Evolutionary conservation across 805 yeast genomes (phyloP).

Genomic region (Pichia pseudocactophila): DNA sequence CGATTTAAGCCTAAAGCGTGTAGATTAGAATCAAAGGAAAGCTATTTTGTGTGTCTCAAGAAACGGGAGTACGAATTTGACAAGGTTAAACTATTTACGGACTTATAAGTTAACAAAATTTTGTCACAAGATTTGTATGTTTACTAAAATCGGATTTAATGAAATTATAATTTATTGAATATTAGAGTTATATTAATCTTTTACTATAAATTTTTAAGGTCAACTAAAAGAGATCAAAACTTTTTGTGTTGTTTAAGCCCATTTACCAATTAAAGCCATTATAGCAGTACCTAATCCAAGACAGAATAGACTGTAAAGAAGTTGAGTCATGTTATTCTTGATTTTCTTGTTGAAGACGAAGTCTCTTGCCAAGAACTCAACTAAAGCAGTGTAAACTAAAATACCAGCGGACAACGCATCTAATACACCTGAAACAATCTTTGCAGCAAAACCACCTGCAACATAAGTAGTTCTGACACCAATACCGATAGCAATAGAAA

Average conservation of each 20-base stretch:
- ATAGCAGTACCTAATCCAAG: conserved; percentile 54
- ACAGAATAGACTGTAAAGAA: conserved; percentile 38
- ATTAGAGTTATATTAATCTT: too few species aligned
- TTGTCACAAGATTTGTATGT: not conserved
- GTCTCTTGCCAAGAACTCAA: conserved; percentile 70
- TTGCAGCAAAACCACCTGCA: conserved; percentile 44
- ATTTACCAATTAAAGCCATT: conserved; percentile 66
- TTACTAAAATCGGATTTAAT: not conserved
- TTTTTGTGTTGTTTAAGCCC: conserved; percentile 47
- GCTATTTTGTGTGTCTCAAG: conserved; percentile 65
- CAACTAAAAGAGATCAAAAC: too few species aligned
- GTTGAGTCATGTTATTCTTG: conserved; percentile 39
- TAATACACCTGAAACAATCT: conserved; percentile 58
- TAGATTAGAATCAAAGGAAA: conserved; percentile 70
- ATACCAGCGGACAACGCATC: conserved; percentile 71
- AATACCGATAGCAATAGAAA: conserved; percentile 66
- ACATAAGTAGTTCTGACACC: conserved; percentile 56
- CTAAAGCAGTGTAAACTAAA: conserved; percentile 61
- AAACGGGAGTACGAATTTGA: conserved; percentile 33
- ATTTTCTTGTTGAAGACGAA: conserved; percentile 52
- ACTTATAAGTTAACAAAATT: not conserved
- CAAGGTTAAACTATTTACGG: conserved; percentile 35
- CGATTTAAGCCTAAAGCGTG: conserved; percentile 78
- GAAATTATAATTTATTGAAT: not conserved
- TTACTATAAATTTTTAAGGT: too few species aligned